Base-by-base conservation (phyloP, 2,329 filamentous ascomycete genomes). In the Alternaria solani region DNA sequence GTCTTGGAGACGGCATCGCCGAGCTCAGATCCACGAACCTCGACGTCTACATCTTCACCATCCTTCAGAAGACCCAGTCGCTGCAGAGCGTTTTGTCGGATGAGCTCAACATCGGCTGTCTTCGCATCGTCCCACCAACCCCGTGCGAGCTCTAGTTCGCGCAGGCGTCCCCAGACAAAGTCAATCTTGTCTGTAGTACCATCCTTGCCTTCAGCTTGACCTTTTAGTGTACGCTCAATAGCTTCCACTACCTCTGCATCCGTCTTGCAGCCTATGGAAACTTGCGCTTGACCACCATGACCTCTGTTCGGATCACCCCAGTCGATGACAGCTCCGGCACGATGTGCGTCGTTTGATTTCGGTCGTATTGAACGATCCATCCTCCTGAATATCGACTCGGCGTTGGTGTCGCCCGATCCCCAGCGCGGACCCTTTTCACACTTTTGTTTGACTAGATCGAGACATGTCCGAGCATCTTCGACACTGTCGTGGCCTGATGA, bases 391-490 rank as follows among this genome's bases (percentile, higher is more conserved):
- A 99, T 88, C 68, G 93, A 94, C 80, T 99, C 95, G 41, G 89
- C 89, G 46, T 89, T 89, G 2, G 88, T 85, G 43, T 96, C 93
- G 51, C 88, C 88, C 0, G 90, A 90, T 36, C 93, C 95, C 92
- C 94, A 99, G 25, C 84, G 80, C 65, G 91, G 91, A 41, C 95
- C 95, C 79, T 92, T 95, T 77, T 98, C 94, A 77, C 94, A 97
- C 78, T 99, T 99, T 74, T 94, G 90, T 79, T 95, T 96, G 48
- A 98, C 88, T 2, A 99, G 89, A 71, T 98, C 94, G 14, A 99
- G 88, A 65, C 93, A 96, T 3, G 95, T 93, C 66, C 86, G 89
- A 14, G 95, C 93, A 77, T 99, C 95, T 78, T 99, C 95, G 64
- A 97, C 86, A 59, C 92, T 95, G 83, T 98, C 90, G 76, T 99